phyloP scores from a whole-genome alignment of 331 rosid genomes.

The Rosa hybrid region DNA sequence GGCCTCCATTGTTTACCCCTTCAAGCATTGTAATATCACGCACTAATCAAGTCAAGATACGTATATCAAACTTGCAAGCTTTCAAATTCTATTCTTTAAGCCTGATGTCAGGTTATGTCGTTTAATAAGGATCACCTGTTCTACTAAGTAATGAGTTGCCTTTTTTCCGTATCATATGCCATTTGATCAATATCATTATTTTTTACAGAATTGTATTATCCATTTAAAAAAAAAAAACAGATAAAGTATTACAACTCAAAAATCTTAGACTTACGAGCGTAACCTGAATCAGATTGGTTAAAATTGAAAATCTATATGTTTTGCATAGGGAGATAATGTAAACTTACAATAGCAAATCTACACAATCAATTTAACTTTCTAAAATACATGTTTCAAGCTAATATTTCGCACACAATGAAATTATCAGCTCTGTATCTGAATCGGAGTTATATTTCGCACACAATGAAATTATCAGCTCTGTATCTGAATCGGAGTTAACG shows the following conservation, averaged over 20 bases:
- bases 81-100: conserved; percentile 15
- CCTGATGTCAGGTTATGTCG: background rate
- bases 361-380: background rate
- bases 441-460: too few relatives aligned
- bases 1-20: conserved; percentile 27
- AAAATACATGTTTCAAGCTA: too few relatives aligned
- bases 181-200: too few relatives aligned
- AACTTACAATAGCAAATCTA: too few relatives aligned
- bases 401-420: too few relatives aligned
- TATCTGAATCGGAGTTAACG: background rate
- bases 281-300: too few relatives aligned
- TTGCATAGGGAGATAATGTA: too few relatives aligned
- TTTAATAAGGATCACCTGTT: background rate
- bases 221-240: too few relatives aligned
- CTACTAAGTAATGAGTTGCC: background rate
- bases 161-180: background rate
- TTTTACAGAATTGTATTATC: background rate
- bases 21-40: background rate
- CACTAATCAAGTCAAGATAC: conserved; percentile 12
- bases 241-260: too few relatives aligned
- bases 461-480: background rate
- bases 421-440: background rate
- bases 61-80: conserved; percentile 7
- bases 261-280: too few relatives aligned
- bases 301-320: too few relatives aligned